Evolutionary conservation across 495 filamentous ascomycete species (phyloP), one percentile per base, ranked within the genome.

Genomic region (Penicillium waksmanii): DNA sequence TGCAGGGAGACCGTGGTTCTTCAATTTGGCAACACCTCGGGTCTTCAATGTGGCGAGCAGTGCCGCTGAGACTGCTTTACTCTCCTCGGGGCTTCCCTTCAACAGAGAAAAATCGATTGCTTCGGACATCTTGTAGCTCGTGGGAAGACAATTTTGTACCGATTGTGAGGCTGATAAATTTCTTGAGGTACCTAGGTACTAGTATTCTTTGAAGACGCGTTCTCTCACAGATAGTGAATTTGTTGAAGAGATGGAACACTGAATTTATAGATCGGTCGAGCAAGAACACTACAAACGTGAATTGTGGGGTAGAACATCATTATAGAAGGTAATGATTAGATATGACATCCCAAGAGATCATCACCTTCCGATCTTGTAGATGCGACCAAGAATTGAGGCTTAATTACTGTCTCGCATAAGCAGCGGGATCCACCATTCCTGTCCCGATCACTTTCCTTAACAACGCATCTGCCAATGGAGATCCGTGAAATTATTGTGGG

Each of bases 1-100:
- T 11, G 67, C 61, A 0, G 70, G 59, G 18, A 73, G 59, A 31
- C 61, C 59, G 27, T 73, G 70, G 54, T 71, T 71, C 42, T 63
- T 69, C 12, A 69, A 23, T 27, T 67, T 66, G 36, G 55, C 69
- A 3, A 58, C 63, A 18, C 66, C 69, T 2, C 66, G 61, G n/a
- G 59, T 66, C 48, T 68, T 71, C 1, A 68, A 46, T 1, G 51
- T 63, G 3, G 57, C 17, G 1, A 71, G 66, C 8, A 71, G 55
- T 3, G 51, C 55, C 17, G 49, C 34, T 1, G 60, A 68, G 19
- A 62, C 36, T 0, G 53, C 53, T 27, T 54, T 48, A 11, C 65
- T 64, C 18, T 71, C 58, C n/a, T 64, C 44, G 19, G 62, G 63
- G 40, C 58, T 63, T 31, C 67, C 63, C 46, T 71, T 66, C 11